These are phyloP conservation scores for Dryadomyces quercivorus DNA, from an alignment of 2,329 filamentous ascomycete genomes.

Conservation along the genomic window DNA sequence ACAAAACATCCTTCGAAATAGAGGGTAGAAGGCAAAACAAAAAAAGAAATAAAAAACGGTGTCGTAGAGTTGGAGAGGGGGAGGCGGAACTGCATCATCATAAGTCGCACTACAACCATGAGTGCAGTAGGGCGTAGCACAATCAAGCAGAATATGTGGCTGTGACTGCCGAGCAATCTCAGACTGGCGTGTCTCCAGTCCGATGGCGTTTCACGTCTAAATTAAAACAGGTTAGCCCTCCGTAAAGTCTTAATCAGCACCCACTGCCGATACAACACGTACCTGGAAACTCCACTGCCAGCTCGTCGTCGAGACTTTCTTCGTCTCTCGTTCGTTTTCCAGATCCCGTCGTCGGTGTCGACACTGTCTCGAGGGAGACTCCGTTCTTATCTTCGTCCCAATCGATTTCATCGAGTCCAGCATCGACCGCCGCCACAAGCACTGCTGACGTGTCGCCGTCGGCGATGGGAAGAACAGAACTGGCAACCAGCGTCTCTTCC, in stretches of 20 bases:
- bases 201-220: conserved; percentile 40
- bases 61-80: neutral
- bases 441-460: neutral
- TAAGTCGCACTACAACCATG: neutral
- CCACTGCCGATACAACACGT: neutral
- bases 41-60: no score
- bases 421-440: neutral
- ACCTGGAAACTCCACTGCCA: conserved; percentile 22
- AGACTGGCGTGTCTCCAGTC: conserved; percentile 14
- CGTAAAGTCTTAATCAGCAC: neutral
- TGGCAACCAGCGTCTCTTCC: neutral
- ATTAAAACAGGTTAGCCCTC: neutral
- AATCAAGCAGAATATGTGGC: neutral
- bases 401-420: conserved; percentile 20
- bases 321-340: conserved; percentile 20
- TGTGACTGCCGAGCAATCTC: neutral
- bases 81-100: neutral
- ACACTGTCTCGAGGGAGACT: conserved; percentile 10
- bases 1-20: neutral
- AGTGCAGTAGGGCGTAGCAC: neutral
- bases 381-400: conserved; percentile 24
- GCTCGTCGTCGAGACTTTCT: conserved; percentile 10
- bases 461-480: no score
- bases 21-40: neutral
- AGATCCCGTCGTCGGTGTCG: conserved; percentile 15